A percentile compares a stretch with the other conserved stretches of the same genome.
These are phyloP conservation scores for Byssothecium circinans DNA, from an alignment of 2,329 filamentous ascomycete genomes.

Conservation along the genomic window DNA sequence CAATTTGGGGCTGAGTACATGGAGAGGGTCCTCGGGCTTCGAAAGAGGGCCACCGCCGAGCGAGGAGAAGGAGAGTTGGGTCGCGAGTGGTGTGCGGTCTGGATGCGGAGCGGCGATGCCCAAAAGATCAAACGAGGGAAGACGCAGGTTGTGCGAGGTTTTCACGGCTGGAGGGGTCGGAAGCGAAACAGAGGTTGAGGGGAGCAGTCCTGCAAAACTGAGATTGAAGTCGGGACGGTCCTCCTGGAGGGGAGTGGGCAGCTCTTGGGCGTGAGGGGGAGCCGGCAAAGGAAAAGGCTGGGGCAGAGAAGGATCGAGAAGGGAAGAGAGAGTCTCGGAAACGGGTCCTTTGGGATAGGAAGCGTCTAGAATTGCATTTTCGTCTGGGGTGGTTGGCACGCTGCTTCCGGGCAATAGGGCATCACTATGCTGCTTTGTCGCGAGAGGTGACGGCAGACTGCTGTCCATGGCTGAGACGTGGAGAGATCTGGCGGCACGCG, in stretches of 20 bases:
- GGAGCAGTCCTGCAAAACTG: conserved; percentile 30
- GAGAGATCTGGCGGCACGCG: conserved; percentile 1
- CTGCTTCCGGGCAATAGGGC: conserved; percentile 1
- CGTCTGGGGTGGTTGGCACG: conserved; percentile 15
- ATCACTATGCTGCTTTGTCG: conserved; percentile 7
- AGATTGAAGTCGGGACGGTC: conserved; percentile 28
- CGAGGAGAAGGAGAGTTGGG: conserved; percentile 29
- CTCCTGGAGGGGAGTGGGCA: conserved; percentile 31
- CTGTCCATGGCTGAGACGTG: conserved; percentile 8
- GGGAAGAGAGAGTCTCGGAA: conserved; percentile 16
- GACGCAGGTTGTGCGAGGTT: conserved; percentile 47
- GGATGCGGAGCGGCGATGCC: conserved; percentile 54
- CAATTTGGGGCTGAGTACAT: conserved; percentile 40
- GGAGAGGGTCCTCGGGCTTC: conserved; percentile 45
- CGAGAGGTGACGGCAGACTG: conserved; percentile 1
- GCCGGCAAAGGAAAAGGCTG: conserved; percentile 32
- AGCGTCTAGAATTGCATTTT: conserved; percentile 2
- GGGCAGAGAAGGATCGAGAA: conserved; percentile 33
- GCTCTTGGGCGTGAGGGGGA: conserved; percentile 20
- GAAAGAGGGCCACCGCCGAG: conserved; percentile 43
- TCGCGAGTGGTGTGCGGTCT: conserved; percentile 37
- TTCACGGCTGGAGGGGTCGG: conserved; percentile 35
- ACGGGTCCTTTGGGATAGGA: conserved; percentile 10
- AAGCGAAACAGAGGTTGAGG: conserved; percentile 31
- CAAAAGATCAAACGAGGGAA: conserved; percentile 57